Percentiles rank a stretch among this genome's conserved stretches.
phyloP scores from a whole-genome alignment of 306 rosid genomes.

The Begonia loranthoides region DNA sequence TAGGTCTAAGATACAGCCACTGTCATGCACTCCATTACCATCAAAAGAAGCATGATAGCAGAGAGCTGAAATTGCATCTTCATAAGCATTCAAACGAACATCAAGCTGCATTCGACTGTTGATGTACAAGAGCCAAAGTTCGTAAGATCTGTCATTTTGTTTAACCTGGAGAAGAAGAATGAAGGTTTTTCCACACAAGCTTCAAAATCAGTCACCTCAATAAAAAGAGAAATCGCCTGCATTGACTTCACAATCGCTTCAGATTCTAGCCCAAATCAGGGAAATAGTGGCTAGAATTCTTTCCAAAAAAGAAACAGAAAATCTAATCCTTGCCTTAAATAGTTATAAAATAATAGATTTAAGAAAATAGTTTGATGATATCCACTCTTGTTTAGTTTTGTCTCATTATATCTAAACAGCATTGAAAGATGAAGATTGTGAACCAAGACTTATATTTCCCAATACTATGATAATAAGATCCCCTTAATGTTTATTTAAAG shows the following conservation, averaged over 20 bases:
- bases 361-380: too few species aligned
- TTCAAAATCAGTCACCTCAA: neutral
- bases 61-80: conserved; percentile 53
- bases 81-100: conserved; percentile 56
- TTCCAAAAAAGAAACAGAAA: too few species aligned
- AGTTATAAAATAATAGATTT: too few species aligned
- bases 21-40: conserved; percentile 31
- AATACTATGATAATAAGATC: neutral
- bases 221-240: neutral
- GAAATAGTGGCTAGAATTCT: too few species aligned
- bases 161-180: conserved; percentile 55
- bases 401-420: neutral
- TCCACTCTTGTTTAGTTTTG: too few species aligned
- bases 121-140: conserved; percentile 87
- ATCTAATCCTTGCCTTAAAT: too few species aligned
- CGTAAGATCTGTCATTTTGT: conserved; percentile 55
- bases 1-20: conserved; percentile 81
- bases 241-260: too few species aligned
- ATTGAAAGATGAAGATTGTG: neutral
- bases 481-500: neutral
- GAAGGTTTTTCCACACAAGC: conserved; percentile 31
- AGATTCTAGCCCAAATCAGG: too few species aligned
- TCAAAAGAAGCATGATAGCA: conserved; percentile 32
- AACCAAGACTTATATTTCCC: neutral
- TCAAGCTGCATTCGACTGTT: conserved; percentile 45